Conservation (phyloP, 495 filamentous ascomycete genomes). For the Cryomyces minteri region DNA sequence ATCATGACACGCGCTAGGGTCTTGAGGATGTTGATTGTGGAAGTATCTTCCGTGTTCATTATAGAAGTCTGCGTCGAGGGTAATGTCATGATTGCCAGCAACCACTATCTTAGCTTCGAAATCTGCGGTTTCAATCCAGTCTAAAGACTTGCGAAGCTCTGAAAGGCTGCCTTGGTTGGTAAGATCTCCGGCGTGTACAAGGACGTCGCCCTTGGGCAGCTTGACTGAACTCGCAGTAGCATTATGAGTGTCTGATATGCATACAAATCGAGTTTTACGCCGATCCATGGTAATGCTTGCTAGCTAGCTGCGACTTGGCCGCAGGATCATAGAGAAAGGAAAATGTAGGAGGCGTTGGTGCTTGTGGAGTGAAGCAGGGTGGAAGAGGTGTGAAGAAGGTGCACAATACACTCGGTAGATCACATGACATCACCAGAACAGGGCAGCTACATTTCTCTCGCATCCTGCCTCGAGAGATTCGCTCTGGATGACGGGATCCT, state of each 20-base stretch:
- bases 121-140: slow-evolving; percentile 36
- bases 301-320: too few species aligned
- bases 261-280: slow-evolving; percentile 27
- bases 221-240: slow-evolving; percentile 31
- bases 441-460: too few species aligned
- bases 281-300: too few species aligned
- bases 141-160: slow-evolving; percentile 33
- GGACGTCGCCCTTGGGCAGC: slow-evolving; percentile 37
- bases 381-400: too few species aligned
- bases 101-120: slow-evolving; percentile 39
- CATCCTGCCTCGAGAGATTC: too few species aligned
- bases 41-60: slow-evolving; percentile 33
- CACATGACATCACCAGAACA: too few species aligned
- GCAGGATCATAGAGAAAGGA: too few species aligned
- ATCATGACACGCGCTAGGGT: slow-evolving; percentile 33
- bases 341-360: too few species aligned
- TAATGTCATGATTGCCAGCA: slow-evolving; percentile 64
- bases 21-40: slow-evolving; percentile 39
- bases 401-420: too few species aligned
- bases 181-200: slow-evolving; percentile 43
- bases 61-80: slow-evolving; percentile 47
- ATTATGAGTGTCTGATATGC: slow-evolving; percentile 43
- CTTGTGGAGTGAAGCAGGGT: too few species aligned
- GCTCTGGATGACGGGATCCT: too few species aligned
- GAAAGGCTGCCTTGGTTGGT: slow-evolving; percentile 35